These are phyloP conservation scores for Ministeria vibrans DNA, from an alignment of 78 protist species.

Conservation along the genomic window DNA sequence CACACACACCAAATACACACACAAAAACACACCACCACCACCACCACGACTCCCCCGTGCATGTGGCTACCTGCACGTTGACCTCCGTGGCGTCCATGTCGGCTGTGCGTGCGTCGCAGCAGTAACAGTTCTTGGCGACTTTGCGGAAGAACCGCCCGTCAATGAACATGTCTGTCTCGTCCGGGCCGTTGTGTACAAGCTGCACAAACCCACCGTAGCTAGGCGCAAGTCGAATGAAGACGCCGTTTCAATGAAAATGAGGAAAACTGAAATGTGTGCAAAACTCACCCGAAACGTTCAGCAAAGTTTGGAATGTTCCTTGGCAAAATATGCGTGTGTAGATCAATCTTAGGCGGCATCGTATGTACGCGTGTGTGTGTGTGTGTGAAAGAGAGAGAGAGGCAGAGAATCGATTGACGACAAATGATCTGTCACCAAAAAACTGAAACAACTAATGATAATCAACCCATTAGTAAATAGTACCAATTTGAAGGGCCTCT, in stretches of 20 bases:
- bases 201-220: too few species aligned
- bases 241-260: not conserved
- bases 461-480: too few species aligned
- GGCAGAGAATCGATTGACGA: too few species aligned
- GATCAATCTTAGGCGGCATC: too few species aligned
- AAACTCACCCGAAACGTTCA: not conserved
- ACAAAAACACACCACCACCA: not conserved
- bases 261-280: not conserved
- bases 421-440: too few species aligned
- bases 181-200: not conserved
- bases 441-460: too few species aligned
- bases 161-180: conserved; percentile 57
- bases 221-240: not conserved
- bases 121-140: conserved; percentile 71
- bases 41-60: not conserved
- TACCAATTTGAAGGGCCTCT: too few species aligned
- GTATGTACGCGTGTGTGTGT: too few species aligned
- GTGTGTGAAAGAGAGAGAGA: too few species aligned
- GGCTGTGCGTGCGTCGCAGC: conserved; percentile 47
- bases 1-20: not conserved
- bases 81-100: conserved; percentile 60
- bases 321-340: too few species aligned
- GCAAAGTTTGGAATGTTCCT: too few species aligned
- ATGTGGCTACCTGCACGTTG: conserved; percentile 49
- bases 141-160: conserved; percentile 68